Evolutionary conservation across 108 stramenopile genomes (phyloP).

Genomic region (Asterionellopsis glacialis): DNA sequence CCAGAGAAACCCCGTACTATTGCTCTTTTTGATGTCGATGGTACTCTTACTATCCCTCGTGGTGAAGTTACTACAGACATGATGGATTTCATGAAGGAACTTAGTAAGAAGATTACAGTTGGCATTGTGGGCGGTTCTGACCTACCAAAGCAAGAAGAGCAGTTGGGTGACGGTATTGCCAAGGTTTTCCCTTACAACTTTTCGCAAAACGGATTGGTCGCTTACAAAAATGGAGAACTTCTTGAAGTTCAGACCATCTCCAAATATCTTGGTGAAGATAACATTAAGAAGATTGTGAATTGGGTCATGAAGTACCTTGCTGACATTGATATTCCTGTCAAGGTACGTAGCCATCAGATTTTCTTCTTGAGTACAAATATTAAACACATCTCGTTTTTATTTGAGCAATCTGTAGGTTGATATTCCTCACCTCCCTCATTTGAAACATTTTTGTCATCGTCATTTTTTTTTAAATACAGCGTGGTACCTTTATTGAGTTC

Average conservation of each 20-base stretch:
- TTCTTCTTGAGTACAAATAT: not conserved
- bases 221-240: conserved; percentile 87
- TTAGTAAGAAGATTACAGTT: conserved; percentile 89
- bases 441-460: not conserved
- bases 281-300: conserved; percentile 95
- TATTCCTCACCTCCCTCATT: conserved; percentile 1
- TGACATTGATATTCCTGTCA: conserved; percentile 92
- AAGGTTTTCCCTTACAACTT: conserved; percentile 95
- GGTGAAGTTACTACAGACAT: conserved; percentile 89
- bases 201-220: conserved; percentile 98
- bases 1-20: conserved; percentile 86
- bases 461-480: conserved; percentile 27
- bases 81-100: conserved; percentile 81
- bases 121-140: conserved; percentile 99
- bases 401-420: not conserved
- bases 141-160: conserved; percentile 97
- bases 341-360: conserved; percentile 40
- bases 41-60: conserved; percentile 96
- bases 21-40: conserved; percentile 99
- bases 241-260: conserved; percentile 74
- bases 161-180: conserved; percentile 88
- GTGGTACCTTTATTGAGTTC: conserved; percentile 99
- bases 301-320: conserved; percentile 89
- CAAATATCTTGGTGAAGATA: conserved; percentile 94
- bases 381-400: too few species aligned